phyloP scores from a whole-genome alignment of 495 filamentous ascomycete species.

The Penicillium dipodomyicola region DNA sequence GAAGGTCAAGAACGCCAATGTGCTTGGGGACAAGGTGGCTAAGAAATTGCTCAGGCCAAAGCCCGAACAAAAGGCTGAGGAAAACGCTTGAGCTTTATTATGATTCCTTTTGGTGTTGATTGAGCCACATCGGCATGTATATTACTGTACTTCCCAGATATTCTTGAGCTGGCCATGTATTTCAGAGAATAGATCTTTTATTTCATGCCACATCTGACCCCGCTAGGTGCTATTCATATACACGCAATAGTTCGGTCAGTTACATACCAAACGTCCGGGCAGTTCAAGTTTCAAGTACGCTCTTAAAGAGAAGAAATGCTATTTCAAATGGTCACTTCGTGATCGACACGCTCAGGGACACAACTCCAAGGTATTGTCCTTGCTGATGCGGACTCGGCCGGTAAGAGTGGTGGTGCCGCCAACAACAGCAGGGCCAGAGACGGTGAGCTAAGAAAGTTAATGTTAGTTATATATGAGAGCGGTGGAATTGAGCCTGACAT shows the following conservation, averaged over 20 bases:
- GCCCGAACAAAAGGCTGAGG: not conserved
- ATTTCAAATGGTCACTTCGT: not conserved
- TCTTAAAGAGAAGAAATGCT: not conserved
- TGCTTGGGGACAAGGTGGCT: not conserved
- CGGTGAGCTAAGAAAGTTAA: slow-evolving; percentile 30
- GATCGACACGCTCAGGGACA: slow-evolving; percentile 2
- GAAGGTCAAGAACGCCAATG: not conserved
- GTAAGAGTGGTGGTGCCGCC: slow-evolving; percentile 31
- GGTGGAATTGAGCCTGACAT: slow-evolving; percentile 19
- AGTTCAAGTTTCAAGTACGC: not conserved
- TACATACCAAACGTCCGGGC: not conserved
- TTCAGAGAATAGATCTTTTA: slow-evolving; percentile 18
- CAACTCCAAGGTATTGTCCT: slow-evolving; percentile 44
- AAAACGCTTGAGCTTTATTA: not conserved
- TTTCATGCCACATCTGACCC: slow-evolving; percentile 5
- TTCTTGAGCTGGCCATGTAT: slow-evolving; percentile 25
- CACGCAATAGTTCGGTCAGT: slow-evolving; percentile 1
- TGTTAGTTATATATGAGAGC: not conserved
- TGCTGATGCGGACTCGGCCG: slow-evolving; percentile 35
- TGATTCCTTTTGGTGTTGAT: slow-evolving; percentile 10
- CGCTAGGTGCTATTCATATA: slow-evolving; percentile 4
- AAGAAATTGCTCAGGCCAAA: not conserved
- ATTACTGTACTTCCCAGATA: slow-evolving; percentile 26
- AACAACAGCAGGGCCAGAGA: slow-evolving; percentile 43
- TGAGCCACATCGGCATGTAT: slow-evolving; percentile 20